Evolutionary conservation across 2,329 filamentous ascomycete genomes (phyloP), one percentile per base, ranked within the genome.

Genomic region (Xylaria sp.): DNA sequence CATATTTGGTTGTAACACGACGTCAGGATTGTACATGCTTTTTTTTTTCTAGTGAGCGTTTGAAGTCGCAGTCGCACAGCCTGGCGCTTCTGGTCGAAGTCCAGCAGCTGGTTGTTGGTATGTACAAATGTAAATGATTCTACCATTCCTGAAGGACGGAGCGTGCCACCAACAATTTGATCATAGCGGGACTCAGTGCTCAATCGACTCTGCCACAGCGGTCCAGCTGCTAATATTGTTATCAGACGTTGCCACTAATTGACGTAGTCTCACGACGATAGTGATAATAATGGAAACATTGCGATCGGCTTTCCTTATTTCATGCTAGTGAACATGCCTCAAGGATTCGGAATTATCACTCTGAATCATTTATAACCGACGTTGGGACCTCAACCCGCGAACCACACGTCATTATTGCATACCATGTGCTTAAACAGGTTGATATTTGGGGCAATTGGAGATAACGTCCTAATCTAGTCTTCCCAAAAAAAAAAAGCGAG

Each of bases 21-120:
- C 50, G 50, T 39, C 36, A 60, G 64, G 67, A 58, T 63, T 59
- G 39, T 61, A 63, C 63, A 66, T 63, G 52, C 63, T 43, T 23
- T 58, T 57, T 23, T 58, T 57, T 39, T 66, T 48, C 41, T 53
- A 43, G n/a, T 56, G 12, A 46, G 41, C 32, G 28, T 34, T 25
- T 45, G 12, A 12, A 36, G 18, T 18, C 36, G 23, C 46, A 20
- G 28, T 32, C 50, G 32, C 57, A 60, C 39, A 53, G 41, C 18
- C 53, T 18, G n/a, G 36, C n/a, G 20, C 28, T 32, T 52, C 53
- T 41, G 18, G 32, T 60, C 34, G 39, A n/a, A 36, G 13, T 32
- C 23, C 25, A 28, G 6, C 9, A 15, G 25, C 18, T 18, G 6
- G 23, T 28, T 30, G 20, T 13, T 48, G 23, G 28, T 10, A 39